These are phyloP conservation scores for Setaria italica DNA, from an alignment of 202 grass and related monocot species.

Conservation along the genomic window DNA sequence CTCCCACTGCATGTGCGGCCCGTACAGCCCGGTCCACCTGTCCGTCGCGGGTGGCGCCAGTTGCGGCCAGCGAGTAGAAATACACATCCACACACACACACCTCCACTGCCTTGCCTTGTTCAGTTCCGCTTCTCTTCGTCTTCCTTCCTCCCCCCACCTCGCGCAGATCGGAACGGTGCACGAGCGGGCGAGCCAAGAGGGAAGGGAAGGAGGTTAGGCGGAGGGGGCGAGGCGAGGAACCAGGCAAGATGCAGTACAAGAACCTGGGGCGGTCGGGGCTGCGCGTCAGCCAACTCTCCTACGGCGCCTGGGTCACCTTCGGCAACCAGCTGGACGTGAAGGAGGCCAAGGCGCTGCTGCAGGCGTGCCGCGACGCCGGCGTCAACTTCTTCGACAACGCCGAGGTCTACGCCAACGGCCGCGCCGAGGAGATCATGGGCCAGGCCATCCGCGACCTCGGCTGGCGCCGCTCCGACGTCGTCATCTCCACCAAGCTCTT, in stretches of 20 bases:
- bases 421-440: conserved; percentile 99
- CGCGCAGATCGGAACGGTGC: neutral
- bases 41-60: neutral
- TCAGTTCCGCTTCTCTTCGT: neutral
- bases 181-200: neutral
- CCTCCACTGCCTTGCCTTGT: neutral
- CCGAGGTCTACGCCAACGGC: conserved; percentile 91
- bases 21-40: conserved; percentile 36
- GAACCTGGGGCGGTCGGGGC: conserved; percentile 85
- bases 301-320: conserved; percentile 94
- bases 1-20: neutral
- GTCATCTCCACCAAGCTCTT: conserved; percentile 99
- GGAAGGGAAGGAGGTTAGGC: no score
- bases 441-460: conserved; percentile 95
- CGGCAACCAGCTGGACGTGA: conserved; percentile 96
- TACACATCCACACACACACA: neutral
- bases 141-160: neutral
- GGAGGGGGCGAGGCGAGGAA: neutral
- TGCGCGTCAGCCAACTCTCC: conserved; percentile 89
- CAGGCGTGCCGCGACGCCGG: conserved; percentile 90
- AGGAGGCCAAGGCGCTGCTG: conserved; percentile 88
- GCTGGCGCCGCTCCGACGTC: conserved; percentile 88
- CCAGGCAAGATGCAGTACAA: conserved; percentile 81
- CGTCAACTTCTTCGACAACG: conserved; percentile 99
- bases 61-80: neutral